A percentile compares a stretch with the other conserved stretches of the same genome.
Conservation (phyloP, 257 asterid genomes). For the Rhazya stricta region DNA sequence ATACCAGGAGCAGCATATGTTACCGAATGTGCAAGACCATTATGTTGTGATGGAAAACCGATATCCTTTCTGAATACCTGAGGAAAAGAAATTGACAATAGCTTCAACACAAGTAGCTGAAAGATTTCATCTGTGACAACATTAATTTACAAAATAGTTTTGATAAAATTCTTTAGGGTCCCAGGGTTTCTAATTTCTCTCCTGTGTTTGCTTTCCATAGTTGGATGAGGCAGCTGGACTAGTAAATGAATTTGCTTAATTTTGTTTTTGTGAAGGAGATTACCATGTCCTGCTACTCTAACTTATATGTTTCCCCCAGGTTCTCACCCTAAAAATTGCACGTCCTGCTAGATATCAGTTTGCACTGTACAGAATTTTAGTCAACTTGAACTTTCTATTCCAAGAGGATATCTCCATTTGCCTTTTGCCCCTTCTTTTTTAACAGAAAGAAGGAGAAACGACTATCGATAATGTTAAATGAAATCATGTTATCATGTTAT, state of each 20-base stretch:
- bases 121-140: neutral
- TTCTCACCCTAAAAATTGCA: neutral
- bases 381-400: neutral
- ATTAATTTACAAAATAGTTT: neutral
- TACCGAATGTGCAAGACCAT: constrained; percentile 27
- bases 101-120: neutral
- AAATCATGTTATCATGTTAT: neutral
- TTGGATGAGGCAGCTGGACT: neutral
- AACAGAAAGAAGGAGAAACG: neutral
- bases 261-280: neutral
- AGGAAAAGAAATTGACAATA: constrained; percentile 19
- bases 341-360: neutral
- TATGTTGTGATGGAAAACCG: constrained; percentile 26
- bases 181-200: neutral
- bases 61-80: constrained; percentile 65
- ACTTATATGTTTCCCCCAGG: neutral
- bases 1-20: constrained; percentile 41
- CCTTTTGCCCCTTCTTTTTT: neutral
- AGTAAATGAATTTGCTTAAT: neutral
- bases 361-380: neutral
- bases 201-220: neutral
- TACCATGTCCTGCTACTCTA: neutral
- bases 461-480: neutral
- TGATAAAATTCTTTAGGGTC: neutral
- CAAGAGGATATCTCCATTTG: neutral